Conservation (phyloP, 2,329 filamentous ascomycete genomes). For the Xylariales sp. region DNA sequence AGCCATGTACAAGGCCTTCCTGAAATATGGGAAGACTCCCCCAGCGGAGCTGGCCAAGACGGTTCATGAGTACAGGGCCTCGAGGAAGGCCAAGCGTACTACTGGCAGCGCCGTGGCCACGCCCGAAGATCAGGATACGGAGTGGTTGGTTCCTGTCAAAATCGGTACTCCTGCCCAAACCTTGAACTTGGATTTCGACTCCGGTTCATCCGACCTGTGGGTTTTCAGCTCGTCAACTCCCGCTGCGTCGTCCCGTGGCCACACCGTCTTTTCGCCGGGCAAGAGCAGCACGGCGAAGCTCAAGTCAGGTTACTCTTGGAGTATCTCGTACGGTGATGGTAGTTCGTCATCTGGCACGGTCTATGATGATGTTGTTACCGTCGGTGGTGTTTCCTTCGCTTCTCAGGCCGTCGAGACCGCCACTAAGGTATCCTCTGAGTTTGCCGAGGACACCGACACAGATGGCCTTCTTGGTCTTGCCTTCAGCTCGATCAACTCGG, state of each 20-base stretch:
- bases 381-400: constrained; percentile 11
- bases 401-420: constrained; percentile 17
- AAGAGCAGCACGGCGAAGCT: constrained; percentile 11
- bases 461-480: constrained; percentile 18
- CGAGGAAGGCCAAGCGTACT: constrained; percentile 16
- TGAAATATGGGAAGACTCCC: neutral
- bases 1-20: neutral
- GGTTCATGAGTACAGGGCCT: neutral
- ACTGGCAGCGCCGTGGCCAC: constrained; percentile 13
- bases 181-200: constrained; percentile 18
- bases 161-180: constrained; percentile 16
- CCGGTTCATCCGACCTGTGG: constrained; percentile 18
- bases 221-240: constrained; percentile 14
- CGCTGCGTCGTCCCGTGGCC: constrained; percentile 8
- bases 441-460: constrained; percentile 15
- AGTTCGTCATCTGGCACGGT: constrained; percentile 20
- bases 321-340: constrained; percentile 16
- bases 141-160: constrained; percentile 15
- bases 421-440: constrained; percentile 11
- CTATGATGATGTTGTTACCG: constrained; percentile 16
- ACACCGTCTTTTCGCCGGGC: constrained; percentile 14
- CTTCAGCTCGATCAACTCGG: constrained; percentile 15
- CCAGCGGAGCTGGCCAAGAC: neutral
- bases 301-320: constrained; percentile 13
- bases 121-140: constrained; percentile 13